phyloP scores from a whole-genome alignment of 139 green algal genomes.

The Trebouxia sp. region DNA sequence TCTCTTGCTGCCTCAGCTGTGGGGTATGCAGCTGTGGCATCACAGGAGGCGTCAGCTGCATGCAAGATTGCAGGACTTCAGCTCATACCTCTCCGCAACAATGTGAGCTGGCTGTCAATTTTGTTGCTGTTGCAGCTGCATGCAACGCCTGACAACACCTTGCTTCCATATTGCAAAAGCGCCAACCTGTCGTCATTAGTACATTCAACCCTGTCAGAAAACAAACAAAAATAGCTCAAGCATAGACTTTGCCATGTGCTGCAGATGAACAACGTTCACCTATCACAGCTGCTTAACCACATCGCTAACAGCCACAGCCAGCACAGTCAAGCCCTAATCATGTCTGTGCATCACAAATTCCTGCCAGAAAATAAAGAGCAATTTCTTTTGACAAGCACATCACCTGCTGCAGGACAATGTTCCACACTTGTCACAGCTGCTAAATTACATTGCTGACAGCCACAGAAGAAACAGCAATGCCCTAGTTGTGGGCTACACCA shows the following conservation, averaged over 20 bases:
- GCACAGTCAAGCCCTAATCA: too few species aligned
- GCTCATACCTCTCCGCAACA: background rate
- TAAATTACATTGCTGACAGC: background rate
- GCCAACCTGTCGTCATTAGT: too few species aligned
- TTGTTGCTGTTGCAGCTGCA: background rate
- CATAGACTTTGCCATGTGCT: too few species aligned
- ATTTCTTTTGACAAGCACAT: background rate
- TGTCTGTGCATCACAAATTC: background rate
- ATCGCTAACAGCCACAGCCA: too few species aligned
- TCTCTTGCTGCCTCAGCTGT: background rate
- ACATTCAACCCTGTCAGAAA: too few species aligned
- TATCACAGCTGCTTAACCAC: too few species aligned
- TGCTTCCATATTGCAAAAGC: too few species aligned
- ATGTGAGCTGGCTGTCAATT: background rate
- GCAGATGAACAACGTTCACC: too few species aligned
- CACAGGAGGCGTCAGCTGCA: background rate
- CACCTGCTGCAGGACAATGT: background rate
- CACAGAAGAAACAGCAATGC: background rate
- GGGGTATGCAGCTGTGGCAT: background rate
- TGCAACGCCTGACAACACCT: too few species aligned
- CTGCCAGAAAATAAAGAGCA: background rate
- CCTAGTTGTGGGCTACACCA: constrained; percentile 8
- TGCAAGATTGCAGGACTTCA: background rate
- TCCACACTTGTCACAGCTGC: background rate
- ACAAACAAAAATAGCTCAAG: too few species aligned